These are phyloP conservation scores for Phytopythium mirpurense DNA, from an alignment of 352 stramenopile species.

Conservation along the genomic window DNA sequence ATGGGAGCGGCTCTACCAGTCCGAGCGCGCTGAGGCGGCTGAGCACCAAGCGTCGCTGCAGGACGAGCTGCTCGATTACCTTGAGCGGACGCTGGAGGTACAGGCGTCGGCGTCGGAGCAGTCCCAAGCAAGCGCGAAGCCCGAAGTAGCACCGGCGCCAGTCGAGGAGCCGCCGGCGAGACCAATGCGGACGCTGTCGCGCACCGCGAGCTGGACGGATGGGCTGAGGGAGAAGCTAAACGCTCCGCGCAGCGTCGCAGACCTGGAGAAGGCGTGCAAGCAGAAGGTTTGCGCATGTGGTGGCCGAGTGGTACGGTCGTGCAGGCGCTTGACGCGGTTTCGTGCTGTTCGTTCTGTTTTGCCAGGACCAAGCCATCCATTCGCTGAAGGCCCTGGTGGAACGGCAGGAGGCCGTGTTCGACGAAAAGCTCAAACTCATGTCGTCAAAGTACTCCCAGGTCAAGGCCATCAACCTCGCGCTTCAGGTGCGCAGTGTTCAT, in stretches of 20 bases:
- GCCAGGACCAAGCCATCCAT: constrained; percentile 59
- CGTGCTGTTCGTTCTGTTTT: no score
- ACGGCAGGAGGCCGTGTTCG: constrained; percentile 55
- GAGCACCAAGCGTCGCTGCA: constrained; percentile 35
- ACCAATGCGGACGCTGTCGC: not conserved
- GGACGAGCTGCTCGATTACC: constrained; percentile 43
- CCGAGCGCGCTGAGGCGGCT: constrained; percentile 30
- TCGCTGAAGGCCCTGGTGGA: constrained; percentile 64
- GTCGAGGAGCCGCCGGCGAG: not conserved
- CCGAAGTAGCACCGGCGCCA: not conserved
- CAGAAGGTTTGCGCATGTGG: constrained; percentile 47
- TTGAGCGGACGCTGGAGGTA: constrained; percentile 34
- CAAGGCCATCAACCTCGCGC: constrained; percentile 72
- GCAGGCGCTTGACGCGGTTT: not conserved
- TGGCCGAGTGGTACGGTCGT: not conserved
- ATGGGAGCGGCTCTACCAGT: constrained; percentile 53
- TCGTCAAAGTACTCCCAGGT: constrained; percentile 75
- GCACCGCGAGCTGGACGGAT: constrained; percentile 7
- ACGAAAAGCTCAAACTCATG: constrained; percentile 65
- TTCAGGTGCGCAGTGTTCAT: constrained; percentile 68
- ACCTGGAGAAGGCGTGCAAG: constrained; percentile 68
- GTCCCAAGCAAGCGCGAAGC: not conserved
- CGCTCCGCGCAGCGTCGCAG: constrained; percentile 33
- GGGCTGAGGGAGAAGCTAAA: constrained; percentile 13
- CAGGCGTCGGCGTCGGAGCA: not conserved